These are phyloP conservation scores for Fusarium poae DNA, from an alignment of 2,329 filamentous ascomycete genomes.

Conservation along the genomic window DNA sequence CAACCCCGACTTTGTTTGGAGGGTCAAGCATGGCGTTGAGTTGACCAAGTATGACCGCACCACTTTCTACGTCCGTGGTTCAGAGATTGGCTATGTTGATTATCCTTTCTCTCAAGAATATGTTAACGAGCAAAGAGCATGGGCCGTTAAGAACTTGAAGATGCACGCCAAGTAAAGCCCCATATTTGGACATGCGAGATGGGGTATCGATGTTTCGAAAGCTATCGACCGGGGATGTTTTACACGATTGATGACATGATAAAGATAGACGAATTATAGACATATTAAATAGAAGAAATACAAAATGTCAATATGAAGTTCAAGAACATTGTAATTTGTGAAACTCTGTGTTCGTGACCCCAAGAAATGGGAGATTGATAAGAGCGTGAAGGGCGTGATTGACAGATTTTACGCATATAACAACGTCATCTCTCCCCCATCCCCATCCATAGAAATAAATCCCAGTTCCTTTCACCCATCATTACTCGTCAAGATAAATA, in stretches of 20 bases:
- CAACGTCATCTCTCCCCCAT: background rate
- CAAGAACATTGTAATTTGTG: background rate
- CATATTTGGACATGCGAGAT: too few species aligned
- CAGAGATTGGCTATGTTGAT: slow-evolving; percentile 41
- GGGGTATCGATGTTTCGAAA: too few species aligned
- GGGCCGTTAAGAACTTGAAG: slow-evolving; percentile 22
- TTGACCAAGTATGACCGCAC: slow-evolving; percentile 46
- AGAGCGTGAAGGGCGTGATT: background rate
- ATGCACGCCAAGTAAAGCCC: slow-evolving; percentile 7
- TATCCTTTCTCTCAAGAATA: slow-evolving; percentile 39
- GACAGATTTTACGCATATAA: background rate
- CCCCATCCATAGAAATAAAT: background rate
- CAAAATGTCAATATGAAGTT: background rate
- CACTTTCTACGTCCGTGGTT: slow-evolving; percentile 44
- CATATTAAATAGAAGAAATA: too few species aligned
- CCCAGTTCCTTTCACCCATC: background rate
- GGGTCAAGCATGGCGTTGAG: slow-evolving; percentile 43
- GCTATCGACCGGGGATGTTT: fast-evolving
- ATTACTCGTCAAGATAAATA: background rate
- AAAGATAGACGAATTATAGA: background rate
- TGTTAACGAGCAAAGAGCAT: slow-evolving; percentile 16
- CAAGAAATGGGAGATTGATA: background rate
- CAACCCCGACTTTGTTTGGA: slow-evolving; percentile 50
- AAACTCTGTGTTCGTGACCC: background rate
- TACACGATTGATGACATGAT: background rate